Conservation (phyloP, 1,284 basidiomycete genomes). For the Ustilago nuda region DNA sequence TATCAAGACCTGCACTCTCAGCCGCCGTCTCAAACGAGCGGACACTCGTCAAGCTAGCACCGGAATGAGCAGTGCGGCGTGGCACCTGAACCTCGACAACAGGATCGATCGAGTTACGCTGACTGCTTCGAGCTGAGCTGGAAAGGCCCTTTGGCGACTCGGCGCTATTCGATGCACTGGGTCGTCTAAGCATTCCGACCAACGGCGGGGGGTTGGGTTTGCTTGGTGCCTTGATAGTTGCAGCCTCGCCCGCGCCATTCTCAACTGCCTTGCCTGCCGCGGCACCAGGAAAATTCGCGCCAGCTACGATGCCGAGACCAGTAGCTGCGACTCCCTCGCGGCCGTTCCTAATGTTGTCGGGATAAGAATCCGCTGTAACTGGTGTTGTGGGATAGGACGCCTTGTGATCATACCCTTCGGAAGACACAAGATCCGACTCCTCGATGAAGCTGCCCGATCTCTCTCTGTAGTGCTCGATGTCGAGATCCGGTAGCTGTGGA, state of each 20-base stretch:
- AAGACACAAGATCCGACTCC: conserved; percentile 33
- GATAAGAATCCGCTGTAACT: neutral
- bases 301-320: conserved; percentile 25
- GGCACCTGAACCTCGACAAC: conserved; percentile 4
- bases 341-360: neutral
- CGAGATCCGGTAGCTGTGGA: conserved; percentile 53
- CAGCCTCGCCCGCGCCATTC: neutral
- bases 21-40: conserved; percentile 57
- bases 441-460: conserved; percentile 55
- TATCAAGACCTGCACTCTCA: conserved; percentile 32
- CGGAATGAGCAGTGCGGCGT: conserved; percentile 36
- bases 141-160: conserved; percentile 19
- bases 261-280: neutral
- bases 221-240: neutral
- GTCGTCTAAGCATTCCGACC: neutral
- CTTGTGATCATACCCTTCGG: neutral
- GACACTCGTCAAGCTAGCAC: conserved; percentile 40
- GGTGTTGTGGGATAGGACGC: conserved; percentile 7
- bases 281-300: neutral
- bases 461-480: conserved; percentile 35
- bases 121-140: conserved; percentile 28
- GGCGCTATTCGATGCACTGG: neutral
- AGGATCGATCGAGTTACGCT: conserved; percentile 29
- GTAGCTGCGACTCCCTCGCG: neutral
- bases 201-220: conserved; percentile 7